These are phyloP conservation scores for Isatis lusitanica DNA, from an alignment of 441 rosid species.

Conservation along the genomic window DNA sequence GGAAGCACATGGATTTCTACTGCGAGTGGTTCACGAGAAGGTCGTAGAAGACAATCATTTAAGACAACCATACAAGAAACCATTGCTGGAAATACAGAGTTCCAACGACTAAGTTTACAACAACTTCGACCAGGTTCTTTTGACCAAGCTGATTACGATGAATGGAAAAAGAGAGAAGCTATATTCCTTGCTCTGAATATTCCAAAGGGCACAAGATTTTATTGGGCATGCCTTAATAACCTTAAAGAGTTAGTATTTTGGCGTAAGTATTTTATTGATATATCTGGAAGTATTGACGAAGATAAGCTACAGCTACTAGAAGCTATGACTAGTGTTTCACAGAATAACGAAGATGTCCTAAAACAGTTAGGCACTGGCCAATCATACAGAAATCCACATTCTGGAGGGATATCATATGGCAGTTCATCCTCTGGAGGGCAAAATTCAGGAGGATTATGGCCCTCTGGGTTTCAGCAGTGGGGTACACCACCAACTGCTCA, in stretches of 20 bases:
- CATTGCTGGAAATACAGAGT: background rate
- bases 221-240: too few relatives aligned
- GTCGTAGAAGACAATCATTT: background rate
- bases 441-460: background rate
- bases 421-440: background rate
- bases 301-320: background rate
- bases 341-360: background rate
- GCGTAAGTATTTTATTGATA: too few relatives aligned
- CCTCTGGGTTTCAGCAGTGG: too few relatives aligned
- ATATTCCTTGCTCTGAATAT: too few relatives aligned
- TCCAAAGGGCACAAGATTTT: too few relatives aligned
- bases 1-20: background rate
- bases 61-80: background rate
- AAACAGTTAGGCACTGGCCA: background rate
- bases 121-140: too few relatives aligned
- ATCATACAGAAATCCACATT: background rate
- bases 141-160: too few relatives aligned
- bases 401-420: background rate
- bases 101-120: too few relatives aligned
- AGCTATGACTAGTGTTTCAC: background rate
- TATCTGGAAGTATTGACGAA: too few relatives aligned
- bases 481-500: too few relatives aligned
- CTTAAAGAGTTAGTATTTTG: background rate
- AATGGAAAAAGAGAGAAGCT: too few relatives aligned
- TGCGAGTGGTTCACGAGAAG: background rate